phyloP scores from a whole-genome alignment of 306 rosid species.

The Cicer bijugum region DNA sequence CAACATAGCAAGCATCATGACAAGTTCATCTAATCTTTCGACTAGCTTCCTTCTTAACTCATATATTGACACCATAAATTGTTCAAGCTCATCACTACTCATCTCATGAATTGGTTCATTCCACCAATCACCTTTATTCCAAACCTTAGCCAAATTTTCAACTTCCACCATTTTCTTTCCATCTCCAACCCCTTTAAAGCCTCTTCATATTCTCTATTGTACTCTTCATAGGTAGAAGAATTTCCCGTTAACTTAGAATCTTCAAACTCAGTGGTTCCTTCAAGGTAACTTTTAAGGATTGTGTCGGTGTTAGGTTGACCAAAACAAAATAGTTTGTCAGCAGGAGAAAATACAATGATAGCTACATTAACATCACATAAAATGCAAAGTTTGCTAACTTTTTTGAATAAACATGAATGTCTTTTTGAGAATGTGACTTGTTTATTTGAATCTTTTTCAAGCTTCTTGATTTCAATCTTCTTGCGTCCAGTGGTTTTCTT shows the following conservation, averaged over 20 bases:
- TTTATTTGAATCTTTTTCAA: constrained; percentile 46
- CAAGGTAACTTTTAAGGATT: constrained; percentile 44
- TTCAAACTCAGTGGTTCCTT: neutral
- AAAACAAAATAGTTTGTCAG: constrained; percentile 51
- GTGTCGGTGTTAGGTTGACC: constrained; percentile 49
- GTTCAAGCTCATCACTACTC: constrained; percentile 45
- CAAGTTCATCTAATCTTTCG: constrained; percentile 29
- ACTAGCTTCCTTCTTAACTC: constrained; percentile 50
- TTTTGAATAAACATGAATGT: constrained; percentile 58
- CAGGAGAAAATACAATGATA: constrained; percentile 56
- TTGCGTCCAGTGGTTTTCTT: constrained; percentile 54
- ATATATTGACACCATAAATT: constrained; percentile 37
- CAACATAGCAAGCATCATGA: neutral
- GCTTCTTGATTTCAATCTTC: constrained; percentile 62
- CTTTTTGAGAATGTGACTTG: constrained; percentile 67
- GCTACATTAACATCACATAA: constrained; percentile 52
- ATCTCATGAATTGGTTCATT: constrained; percentile 48
- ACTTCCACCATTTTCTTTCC: constrained; percentile 37
- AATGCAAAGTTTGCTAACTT: constrained; percentile 60
- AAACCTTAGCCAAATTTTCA: constrained; percentile 6
- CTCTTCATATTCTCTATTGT: constrained; percentile 45
- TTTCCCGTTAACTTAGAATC: neutral
- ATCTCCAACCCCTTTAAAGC: constrained; percentile 40
- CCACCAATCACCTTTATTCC: constrained; percentile 48
- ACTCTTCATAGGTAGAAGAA: constrained; percentile 2